Evolutionary conservation across 2,329 filamentous ascomycete species (phyloP), one percentile per base, ranked within the genome.

Genomic region (Hypoxylon sp.): DNA sequence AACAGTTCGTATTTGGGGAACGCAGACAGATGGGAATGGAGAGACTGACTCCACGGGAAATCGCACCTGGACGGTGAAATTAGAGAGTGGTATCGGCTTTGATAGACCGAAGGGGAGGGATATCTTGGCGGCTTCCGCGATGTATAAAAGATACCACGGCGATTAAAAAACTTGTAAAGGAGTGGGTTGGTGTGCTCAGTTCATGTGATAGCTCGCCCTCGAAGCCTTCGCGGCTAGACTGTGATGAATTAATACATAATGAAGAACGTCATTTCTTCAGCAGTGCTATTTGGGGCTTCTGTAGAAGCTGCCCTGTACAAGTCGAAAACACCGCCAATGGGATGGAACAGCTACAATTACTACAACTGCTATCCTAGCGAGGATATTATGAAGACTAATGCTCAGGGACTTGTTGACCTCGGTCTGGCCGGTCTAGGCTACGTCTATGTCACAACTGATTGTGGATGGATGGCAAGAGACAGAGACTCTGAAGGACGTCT

Each of bases 331-430:
- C 82, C 82, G 1, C 80, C 80, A 0, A 82, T 84, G 82, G 81
- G 86, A 11, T 89, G 86, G 86, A 89, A 89, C 66, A 85, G 82
- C 1, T 89, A 89, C 70, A 90, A 90, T 59, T 79, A 83, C 43
- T 87, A 86, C 74, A 79, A 77, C 53, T 88, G 86, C 72, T 76
- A 76, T 1, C 84, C 84, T 0, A 84, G 78, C 43, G 83, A 87
- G 68, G 75, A 75, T 0, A 83, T 84, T 38, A 82, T 87, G 23
- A 81, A 82, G 45, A 76, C 79, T 2, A 89, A 86, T 62, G 85
- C 86, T 0, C 77, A 86, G 45, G 87, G 85, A 0, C 75, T 90
- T 0, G 80, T 87, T 0, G 82, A 85, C 46, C 77, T 85, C 0
- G 86, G 85, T 0, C 80, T 89, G 0, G 79, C 80, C 0, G 79